Evolutionary conservation across 176 grass and related monocot genomes (phyloP).

Genomic region (Themeda triandra): DNA sequence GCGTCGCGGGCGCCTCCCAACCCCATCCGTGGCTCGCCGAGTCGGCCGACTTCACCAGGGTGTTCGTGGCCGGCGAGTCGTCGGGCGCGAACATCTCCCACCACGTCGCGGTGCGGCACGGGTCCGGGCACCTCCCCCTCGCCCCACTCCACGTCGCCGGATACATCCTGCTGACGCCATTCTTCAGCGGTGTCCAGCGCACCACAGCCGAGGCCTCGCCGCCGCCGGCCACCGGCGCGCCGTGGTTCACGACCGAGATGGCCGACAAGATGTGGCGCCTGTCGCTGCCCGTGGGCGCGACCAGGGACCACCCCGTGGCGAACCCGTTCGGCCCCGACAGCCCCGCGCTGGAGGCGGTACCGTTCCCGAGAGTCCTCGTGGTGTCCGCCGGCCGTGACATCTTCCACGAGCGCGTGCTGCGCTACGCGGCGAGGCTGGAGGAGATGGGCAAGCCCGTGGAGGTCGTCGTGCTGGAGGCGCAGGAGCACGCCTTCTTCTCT

Average conservation of each 20-base stretch:
- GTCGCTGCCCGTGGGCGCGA: background rate
- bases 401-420: constrained; percentile 37
- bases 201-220: constrained; percentile 24
- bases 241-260: constrained; percentile 29
- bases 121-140: background rate
- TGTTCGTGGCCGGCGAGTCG: constrained; percentile 29
- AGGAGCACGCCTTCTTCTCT: constrained; percentile 60
- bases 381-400: constrained; percentile 52
- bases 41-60: constrained; percentile 17
- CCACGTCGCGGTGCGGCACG: constrained; percentile 7
- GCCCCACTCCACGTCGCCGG: constrained; percentile 29
- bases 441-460: constrained; percentile 53
- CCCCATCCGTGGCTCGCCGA: constrained; percentile 23
- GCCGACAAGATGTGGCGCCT: constrained; percentile 43
- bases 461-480: constrained; percentile 28
- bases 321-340: constrained; percentile 23
- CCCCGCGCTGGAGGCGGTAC: background rate
- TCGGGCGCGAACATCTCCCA: constrained; percentile 49
- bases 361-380: no score
- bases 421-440: constrained; percentile 43
- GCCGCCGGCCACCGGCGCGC: background rate
- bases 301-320: constrained; percentile 5
- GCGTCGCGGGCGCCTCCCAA: no score
- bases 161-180: constrained; percentile 49
- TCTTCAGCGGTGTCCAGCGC: constrained; percentile 42